Conservation (phyloP, 768 basidiomycete species). For the Dioszegia crocea region DNA sequence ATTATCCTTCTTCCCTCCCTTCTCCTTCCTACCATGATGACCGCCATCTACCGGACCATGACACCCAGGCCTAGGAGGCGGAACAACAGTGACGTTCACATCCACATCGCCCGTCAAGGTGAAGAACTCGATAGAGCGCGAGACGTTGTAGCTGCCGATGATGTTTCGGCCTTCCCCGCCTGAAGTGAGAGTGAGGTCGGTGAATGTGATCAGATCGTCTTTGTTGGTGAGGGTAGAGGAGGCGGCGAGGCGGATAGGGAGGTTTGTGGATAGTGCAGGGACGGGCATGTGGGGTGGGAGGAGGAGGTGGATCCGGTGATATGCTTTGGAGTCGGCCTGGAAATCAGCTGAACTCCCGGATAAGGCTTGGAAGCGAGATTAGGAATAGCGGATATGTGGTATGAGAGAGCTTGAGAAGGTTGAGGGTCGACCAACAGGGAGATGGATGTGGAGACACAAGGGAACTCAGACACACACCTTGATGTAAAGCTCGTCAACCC, state of each 20-base stretch:
- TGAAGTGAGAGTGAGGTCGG: conserved; percentile 15
- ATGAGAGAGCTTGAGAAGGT: too few relatives aligned
- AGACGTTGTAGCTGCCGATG: conserved; percentile 32
- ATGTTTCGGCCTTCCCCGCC: conserved; percentile 12
- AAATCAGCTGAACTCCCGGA: background rate
- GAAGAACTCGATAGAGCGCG: conserved; percentile 16
- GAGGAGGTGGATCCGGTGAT: conserved; percentile 2
- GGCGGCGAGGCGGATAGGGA: background rate
- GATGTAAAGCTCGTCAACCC: background rate
- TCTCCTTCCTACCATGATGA: background rate
- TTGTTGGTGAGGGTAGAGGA: background rate
- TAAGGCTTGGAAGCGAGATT: too few relatives aligned
- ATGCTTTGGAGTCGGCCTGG: background rate
- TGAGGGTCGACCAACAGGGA: too few relatives aligned
- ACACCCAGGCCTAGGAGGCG: background rate
- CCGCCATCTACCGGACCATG: background rate
- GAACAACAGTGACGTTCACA: conserved; percentile 29
- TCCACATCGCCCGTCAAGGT: conserved; percentile 36
- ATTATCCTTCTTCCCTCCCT: conserved; percentile 8
- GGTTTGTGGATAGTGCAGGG: background rate
- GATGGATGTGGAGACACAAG: too few relatives aligned
- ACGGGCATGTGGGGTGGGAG: background rate
- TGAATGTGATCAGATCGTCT: conserved; percentile 8
- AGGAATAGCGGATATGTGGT: too few relatives aligned
- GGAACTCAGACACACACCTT: too few relatives aligned